phyloP scores from a whole-genome alignment of 768 basidiomycete species.

The Russula dissimulans region DNA sequence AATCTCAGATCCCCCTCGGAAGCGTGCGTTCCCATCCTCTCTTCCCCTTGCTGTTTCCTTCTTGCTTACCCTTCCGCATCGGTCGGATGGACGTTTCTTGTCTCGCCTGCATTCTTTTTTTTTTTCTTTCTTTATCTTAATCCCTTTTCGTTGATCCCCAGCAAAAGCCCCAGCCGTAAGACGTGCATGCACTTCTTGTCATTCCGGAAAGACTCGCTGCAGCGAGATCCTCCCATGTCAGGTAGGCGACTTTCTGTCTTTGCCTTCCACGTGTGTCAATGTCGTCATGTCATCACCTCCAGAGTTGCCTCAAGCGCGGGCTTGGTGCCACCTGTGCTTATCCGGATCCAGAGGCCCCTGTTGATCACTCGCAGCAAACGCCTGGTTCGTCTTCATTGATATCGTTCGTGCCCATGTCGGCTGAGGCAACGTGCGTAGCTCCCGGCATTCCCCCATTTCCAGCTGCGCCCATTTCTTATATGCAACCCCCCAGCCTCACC shows the following conservation, averaged over 20 bases:
- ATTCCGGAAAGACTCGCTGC: slow-evolving; percentile 75
- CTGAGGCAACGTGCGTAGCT: slow-evolving; percentile 25
- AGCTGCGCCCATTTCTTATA: slow-evolving; percentile 32
- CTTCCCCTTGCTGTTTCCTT: neutral
- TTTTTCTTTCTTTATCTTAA: slow-evolving; percentile 14
- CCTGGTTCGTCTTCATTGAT: slow-evolving; percentile 20
- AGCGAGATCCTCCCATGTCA: slow-evolving; percentile 78
- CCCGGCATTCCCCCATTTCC: slow-evolving; percentile 30
- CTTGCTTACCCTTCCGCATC: neutral
- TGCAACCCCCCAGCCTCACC: slow-evolving; percentile 31
- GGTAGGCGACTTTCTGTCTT: slow-evolving; percentile 31
- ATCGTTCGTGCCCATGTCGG: slow-evolving; percentile 17
- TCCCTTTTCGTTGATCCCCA: slow-evolving; percentile 24
- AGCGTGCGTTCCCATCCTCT: slow-evolving; percentile 39
- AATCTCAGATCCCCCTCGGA: slow-evolving; percentile 34
- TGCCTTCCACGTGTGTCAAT: slow-evolving; percentile 5
- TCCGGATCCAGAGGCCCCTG: slow-evolving; percentile 56
- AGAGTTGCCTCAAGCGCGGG: slow-evolving; percentile 80
- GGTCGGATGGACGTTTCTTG: neutral
- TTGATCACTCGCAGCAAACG: slow-evolving; percentile 18
- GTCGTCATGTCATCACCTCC: slow-evolving; percentile 5
- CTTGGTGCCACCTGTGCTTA: slow-evolving; percentile 62
- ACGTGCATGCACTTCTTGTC: slow-evolving; percentile 72
- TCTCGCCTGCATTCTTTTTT: slow-evolving; percentile 4
- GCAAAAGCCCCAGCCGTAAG: slow-evolving; percentile 78